A percentile compares a stretch with the other conserved stretches of the same genome.
These are phyloP conservation scores for Stachybotrys elegans DNA, from an alignment of 2,329 filamentous ascomycete species.

Conservation along the genomic window DNA sequence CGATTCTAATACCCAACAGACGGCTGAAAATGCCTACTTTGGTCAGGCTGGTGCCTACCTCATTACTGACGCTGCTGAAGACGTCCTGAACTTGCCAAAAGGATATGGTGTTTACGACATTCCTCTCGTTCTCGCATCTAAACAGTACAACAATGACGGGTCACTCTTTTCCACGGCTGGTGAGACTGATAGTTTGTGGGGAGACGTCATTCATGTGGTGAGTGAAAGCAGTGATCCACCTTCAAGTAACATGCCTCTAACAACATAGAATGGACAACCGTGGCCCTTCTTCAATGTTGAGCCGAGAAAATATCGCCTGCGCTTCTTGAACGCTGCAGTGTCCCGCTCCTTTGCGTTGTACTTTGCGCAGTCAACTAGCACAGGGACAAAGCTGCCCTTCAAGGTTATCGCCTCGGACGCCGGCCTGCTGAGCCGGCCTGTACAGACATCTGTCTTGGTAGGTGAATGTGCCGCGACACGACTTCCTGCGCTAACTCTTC, in stretches of 20 bases:
- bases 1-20: conserved; percentile 24
- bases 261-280: conserved; percentile 42
- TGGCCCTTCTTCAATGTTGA: conserved; percentile 55
- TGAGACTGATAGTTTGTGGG: conserved; percentile 33
- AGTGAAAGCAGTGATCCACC: neutral
- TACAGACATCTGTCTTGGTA: conserved; percentile 30
- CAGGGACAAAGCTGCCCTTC: conserved; percentile 34
- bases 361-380: conserved; percentile 30
- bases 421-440: conserved; percentile 42
- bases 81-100: conserved; percentile 41
- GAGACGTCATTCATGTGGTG: conserved; percentile 50
- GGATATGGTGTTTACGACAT: conserved; percentile 48
- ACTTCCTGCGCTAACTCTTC: conserved; percentile 30
- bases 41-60: conserved; percentile 55
- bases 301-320: conserved; percentile 55
- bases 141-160: conserved; percentile 46
- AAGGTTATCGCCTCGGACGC: conserved; percentile 49
- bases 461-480: neutral
- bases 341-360: conserved; percentile 43
- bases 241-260: neutral
- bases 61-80: conserved; percentile 43
- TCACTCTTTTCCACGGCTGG: conserved; percentile 40
- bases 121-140: conserved; percentile 43
- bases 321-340: conserved; percentile 46
- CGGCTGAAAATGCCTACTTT: conserved; percentile 50